These are phyloP conservation scores for Globisporangium sylvaticum DNA, from an alignment of 352 stramenopile genomes.

Conservation along the genomic window DNA sequence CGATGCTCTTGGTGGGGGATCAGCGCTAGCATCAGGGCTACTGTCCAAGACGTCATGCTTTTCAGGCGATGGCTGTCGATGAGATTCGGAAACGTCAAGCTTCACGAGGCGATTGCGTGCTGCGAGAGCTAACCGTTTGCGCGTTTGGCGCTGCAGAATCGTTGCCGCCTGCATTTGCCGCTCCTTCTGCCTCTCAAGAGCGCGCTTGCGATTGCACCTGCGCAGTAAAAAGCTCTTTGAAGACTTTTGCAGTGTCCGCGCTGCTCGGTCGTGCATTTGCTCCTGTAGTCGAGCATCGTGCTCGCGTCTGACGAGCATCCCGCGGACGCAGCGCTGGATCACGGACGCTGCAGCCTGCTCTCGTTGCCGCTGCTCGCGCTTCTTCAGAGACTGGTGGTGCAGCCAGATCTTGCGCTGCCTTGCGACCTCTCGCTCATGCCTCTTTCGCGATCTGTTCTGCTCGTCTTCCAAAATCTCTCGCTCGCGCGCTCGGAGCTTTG, in stretches of 20 bases:
- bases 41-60: background rate
- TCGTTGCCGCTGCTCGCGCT: conserved; percentile 31
- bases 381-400: conserved; percentile 42
- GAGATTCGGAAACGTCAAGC: background rate
- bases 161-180: conserved; percentile 31
- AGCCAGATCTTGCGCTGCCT: conserved; percentile 48
- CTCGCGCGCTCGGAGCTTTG: conserved; percentile 42
- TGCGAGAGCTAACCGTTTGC: conserved; percentile 18
- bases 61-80: background rate
- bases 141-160: conserved; percentile 44
- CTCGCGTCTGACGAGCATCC: conserved; percentile 26
- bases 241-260: conserved; percentile 29
- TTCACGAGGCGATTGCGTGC: conserved; percentile 10
- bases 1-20: background rate
- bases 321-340: conserved; percentile 43
- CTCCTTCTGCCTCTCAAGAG: conserved; percentile 24
- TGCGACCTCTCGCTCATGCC: conserved; percentile 35
- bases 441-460: conserved; percentile 28
- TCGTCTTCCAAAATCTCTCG: conserved; percentile 40
- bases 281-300: conserved; percentile 9
- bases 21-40: background rate
- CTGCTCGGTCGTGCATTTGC: conserved; percentile 21
- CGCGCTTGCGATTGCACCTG: conserved; percentile 17
- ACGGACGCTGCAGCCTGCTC: conserved; percentile 34
- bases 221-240: conserved; percentile 28